phyloP scores from a whole-genome alignment of 176 grass and related monocot genomes.

The Coix lacrymajobi region DNA sequence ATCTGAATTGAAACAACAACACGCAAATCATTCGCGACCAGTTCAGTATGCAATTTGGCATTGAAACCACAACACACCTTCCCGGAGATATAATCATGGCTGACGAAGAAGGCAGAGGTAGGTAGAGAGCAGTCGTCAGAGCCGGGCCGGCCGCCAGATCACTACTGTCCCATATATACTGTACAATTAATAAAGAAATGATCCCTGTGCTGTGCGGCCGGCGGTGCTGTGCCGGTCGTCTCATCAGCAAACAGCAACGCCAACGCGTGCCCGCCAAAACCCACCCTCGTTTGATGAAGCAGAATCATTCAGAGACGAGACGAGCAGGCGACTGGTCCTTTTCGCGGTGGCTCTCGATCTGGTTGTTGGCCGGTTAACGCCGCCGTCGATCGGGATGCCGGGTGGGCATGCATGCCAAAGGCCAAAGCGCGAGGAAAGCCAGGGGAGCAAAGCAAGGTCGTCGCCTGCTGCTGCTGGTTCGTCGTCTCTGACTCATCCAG shows the following conservation, averaged over 20 bases:
- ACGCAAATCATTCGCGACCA: background rate
- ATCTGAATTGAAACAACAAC: background rate
- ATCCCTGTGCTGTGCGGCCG: background rate
- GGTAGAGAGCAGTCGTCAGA: background rate
- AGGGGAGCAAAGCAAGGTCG: no score
- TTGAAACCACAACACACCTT: background rate
- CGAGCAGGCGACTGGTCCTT: background rate
- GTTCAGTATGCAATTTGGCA: background rate
- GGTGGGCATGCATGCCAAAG: no score
- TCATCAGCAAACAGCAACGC: background rate
- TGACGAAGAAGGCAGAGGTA: background rate
- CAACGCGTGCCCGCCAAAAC: background rate
- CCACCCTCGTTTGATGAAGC: no score
- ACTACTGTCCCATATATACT: background rate
- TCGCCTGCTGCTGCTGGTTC: no score
- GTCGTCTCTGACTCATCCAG: no score
- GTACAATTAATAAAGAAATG: background rate
- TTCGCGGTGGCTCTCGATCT: background rate
- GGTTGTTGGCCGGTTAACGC: background rate
- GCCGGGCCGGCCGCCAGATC: background rate
- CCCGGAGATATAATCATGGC: background rate
- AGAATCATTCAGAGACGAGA: background rate
- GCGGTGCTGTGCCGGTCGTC: no score
- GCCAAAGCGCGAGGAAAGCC: no score
- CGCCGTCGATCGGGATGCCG: rapidly evolving